Evolutionary conservation across 2,329 filamentous ascomycete species (phyloP), one percentile per base, ranked within the genome.

Genomic region (Hirsutella thompsonii): DNA sequence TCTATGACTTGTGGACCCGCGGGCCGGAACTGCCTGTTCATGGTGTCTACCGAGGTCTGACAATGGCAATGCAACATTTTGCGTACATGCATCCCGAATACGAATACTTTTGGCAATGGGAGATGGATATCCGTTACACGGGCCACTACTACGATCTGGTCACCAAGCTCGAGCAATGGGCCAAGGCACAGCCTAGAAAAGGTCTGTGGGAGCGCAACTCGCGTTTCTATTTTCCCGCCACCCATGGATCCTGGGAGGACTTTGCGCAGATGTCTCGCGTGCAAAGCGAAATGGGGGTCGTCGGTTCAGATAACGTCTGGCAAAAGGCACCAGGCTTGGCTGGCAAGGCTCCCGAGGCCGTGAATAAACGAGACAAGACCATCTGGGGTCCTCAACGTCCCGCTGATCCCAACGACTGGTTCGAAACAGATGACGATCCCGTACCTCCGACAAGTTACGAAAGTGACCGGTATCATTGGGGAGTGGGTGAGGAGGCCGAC

Each of bases 1-100:
- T 94, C 20, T 81, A 86, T 54, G 86, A 93, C 47, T 76, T 83
- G 36, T 88, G 79, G 60, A 64, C 66, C 35, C 69, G 72, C 14
- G 76, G 76, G 1, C 73, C 73, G 1, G 70, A 83, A 39, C 70
- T 93, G 42, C 83, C 85, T 1, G 79, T 94, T 1, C 89, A 96
- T 57, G 89, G 89, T 16, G 87, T 93, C 8, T 96, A 96, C 63
- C 83, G 92, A 40, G 89, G 86, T 41, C 76, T 92, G 9, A 87
- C 88, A 52, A 94, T 96, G 86, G 87, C 89, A 0, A 80, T 96
- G 67, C 89, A 95, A 55, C 84, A 90, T 60, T 96, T 96, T 57
- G 85, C 89, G 5, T 79, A 89, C 54, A 74, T 78, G 52, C 88
- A 94, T 59, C 83, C 85, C 1, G 88, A 94, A 58, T 94, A 89